These are phyloP conservation scores for Naematelia aurantialba DNA, from an alignment of 768 basidiomycete species.

Conservation along the genomic window DNA sequence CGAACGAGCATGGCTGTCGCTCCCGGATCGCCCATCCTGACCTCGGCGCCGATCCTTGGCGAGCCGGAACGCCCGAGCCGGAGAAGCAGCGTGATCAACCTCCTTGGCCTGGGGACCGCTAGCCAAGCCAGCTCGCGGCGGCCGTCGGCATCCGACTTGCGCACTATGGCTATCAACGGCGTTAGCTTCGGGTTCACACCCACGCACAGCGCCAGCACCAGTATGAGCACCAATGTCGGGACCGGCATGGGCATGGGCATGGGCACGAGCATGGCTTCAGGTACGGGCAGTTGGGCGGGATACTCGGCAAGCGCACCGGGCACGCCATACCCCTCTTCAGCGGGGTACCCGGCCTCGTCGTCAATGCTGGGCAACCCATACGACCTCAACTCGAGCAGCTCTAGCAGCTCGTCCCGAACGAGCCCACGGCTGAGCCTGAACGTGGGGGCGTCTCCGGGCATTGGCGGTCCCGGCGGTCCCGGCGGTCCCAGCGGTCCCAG, in stretches of 20 bases:
- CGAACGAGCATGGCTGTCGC: conserved; percentile 40
- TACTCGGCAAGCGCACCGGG: background rate
- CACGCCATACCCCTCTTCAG: background rate
- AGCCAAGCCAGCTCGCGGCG: conserved; percentile 2
- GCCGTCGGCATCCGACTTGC: conserved; percentile 6
- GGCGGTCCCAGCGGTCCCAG: too few relatives aligned
- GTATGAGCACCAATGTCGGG: background rate
- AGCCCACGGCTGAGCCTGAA: background rate
- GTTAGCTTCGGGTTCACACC: background rate
- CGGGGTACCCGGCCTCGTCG: background rate
- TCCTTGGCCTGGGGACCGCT: conserved; percentile 34
- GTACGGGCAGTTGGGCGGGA: background rate
- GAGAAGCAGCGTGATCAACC: conserved; percentile 37
- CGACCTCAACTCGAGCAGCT: background rate
- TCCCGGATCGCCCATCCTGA: conserved; percentile 44
- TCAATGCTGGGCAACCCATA: background rate
- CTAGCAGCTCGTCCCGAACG: background rate
- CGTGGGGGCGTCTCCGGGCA: too few relatives aligned
- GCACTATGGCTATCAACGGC: background rate
- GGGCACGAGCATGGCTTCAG: too few relatives aligned
- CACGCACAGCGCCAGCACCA: too few relatives aligned
- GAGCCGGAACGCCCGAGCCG: conserved; percentile 43
- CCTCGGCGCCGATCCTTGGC: conserved; percentile 45
- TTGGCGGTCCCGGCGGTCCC: too few relatives aligned
- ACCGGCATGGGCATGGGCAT: too few relatives aligned